phyloP scores from a whole-genome alignment of 2,329 filamentous ascomycete species.

The Fusarium graminum region DNA sequence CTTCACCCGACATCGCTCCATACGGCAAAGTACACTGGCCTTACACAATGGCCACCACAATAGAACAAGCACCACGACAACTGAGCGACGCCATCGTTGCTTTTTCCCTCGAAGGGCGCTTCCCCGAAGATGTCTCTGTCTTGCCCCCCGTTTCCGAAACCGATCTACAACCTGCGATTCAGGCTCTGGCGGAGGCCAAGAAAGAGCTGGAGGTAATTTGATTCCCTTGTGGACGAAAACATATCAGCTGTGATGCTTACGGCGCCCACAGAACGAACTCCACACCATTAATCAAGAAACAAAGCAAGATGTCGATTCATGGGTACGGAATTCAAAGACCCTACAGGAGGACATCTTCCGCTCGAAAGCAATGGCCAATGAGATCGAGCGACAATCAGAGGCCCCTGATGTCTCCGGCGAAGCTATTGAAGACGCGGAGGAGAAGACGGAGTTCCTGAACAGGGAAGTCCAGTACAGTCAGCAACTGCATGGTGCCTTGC shows the following conservation, averaged over 20 bases:
- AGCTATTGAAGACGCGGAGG: constrained; percentile 65
- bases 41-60: constrained; percentile 50
- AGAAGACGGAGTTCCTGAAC: constrained; percentile 68
- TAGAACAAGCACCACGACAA: constrained; percentile 47
- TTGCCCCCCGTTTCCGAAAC: constrained; percentile 56
- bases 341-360: constrained; percentile 87
- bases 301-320: constrained; percentile 83
- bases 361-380: constrained; percentile 81
- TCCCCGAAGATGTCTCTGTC: constrained; percentile 57
- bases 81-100: constrained; percentile 58
- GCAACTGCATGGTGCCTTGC: constrained; percentile 66
- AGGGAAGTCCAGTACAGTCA: constrained; percentile 70
- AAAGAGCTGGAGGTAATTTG: constrained; percentile 56
- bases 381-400: constrained; percentile 84
- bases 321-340: constrained; percentile 86
- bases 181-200: constrained; percentile 55
- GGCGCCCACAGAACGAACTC: constrained; percentile 68
- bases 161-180: constrained; percentile 57
- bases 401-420: constrained; percentile 67
- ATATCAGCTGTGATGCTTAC: constrained; percentile 37
- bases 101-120: constrained; percentile 57
- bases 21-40: background rate
- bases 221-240: constrained; percentile 11
- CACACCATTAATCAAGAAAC: constrained; percentile 80
- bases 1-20: constrained; percentile 19